Evolutionary conservation across 2,329 filamentous ascomycete genomes (phyloP), one percentile per base, ranked within the genome.

Genomic region (Ophiostoma populinum): DNA sequence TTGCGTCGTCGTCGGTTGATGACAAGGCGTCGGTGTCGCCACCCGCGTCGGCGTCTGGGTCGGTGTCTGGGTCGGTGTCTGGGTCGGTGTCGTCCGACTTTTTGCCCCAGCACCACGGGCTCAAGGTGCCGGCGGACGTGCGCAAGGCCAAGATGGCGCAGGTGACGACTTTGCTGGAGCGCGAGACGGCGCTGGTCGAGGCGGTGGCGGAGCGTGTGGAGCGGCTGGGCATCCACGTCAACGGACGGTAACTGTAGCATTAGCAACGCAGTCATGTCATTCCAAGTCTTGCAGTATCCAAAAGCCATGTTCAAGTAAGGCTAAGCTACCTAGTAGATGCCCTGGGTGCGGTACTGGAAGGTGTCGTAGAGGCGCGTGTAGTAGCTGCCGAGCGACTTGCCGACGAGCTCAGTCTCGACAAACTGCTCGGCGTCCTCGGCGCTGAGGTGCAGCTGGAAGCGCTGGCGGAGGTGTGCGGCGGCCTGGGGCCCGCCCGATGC

Each of bases 341-440:
- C 81, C 56, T 87, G 80, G 24, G 81, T 86, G 49, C 81, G 72
- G 58, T 87, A 87, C 60, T 87, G 80, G 60, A 85, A 87, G 42
- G 79, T 82, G 56, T 85, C 79, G 50, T 85, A 85, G 74, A 86
- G 67, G 60, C 80, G 70, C 51, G 81, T 87, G 53, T 86, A 87
- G 57, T 90, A 90, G 55, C 80, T 87, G 42, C 81, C 81, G 46
- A 81, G 67, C 43, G 79, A 82, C 65, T 90, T 90, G 43, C 63
- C 73, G 46, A 90, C 69, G 48, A 90, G 57, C 51, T 86, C 80
- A 24, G 65, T 75, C 51, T 90, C 81, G 13, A 90, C 80, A 58
- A 80, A 87, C 28, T 67, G 67, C 54, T 85, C 77, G 5, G 81
- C 81, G 51, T 86, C 81, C 43, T 86, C 78, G 35, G 77, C 77